Conservation (phyloP, 768 basidiomycete genomes). For the Butyriboletus loyo region DNA sequence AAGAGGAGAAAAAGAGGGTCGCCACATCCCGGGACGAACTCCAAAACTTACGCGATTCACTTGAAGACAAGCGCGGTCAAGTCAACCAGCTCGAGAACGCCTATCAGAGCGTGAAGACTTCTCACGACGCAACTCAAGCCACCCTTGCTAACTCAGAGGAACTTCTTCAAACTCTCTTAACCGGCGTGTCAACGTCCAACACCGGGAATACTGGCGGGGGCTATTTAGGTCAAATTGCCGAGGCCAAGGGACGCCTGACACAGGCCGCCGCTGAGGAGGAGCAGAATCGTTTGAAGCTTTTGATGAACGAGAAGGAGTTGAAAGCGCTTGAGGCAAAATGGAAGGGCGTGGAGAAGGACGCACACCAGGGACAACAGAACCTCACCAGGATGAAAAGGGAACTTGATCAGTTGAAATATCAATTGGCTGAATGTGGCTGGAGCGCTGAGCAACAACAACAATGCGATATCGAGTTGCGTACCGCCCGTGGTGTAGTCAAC, state of each 20-base stretch:
- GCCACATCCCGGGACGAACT: conserved; percentile 52
- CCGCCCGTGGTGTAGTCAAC: conserved; percentile 53
- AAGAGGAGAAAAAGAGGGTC: conserved; percentile 71
- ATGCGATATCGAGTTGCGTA: conserved; percentile 46
- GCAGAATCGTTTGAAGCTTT: conserved; percentile 72
- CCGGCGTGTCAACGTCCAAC: conserved; percentile 77
- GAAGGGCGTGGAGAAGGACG: conserved; percentile 84
- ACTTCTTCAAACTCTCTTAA: conserved; percentile 91
- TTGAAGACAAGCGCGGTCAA: conserved; percentile 58
- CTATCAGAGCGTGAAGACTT: conserved; percentile 64
- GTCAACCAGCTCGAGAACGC: conserved; percentile 52
- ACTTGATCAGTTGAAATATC: conserved; percentile 53
- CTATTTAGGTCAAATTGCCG: conserved; percentile 94
- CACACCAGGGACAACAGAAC: conserved; percentile 67
- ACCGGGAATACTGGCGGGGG: conserved; percentile 76
- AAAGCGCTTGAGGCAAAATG: conserved; percentile 71
- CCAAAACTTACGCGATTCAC: conserved; percentile 54
- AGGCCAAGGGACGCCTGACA: conserved; percentile 71
- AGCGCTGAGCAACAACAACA: conserved; percentile 68
- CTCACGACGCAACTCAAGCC: conserved; percentile 57
- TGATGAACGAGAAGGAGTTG: conserved; percentile 76
- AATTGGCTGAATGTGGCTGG: conserved; percentile 68
- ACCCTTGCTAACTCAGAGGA: conserved; percentile 77
- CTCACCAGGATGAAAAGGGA: conserved; percentile 57
- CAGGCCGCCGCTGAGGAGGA: conserved; percentile 83